Evolutionary conservation across 2,329 filamentous ascomycete species (phyloP).

Genomic region (Penicillium hesseltinei): DNA sequence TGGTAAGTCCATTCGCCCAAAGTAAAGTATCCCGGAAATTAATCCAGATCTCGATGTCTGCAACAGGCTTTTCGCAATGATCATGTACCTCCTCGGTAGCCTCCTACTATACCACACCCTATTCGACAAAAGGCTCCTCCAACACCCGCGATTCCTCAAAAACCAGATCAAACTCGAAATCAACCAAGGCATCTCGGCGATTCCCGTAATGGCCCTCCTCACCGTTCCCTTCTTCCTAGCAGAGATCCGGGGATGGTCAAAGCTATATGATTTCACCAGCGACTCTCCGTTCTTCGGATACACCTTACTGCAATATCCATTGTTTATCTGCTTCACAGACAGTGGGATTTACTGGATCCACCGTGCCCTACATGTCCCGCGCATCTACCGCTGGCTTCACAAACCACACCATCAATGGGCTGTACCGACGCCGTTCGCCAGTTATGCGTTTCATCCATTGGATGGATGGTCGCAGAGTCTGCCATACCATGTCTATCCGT

Average conservation of each 20-base stretch:
- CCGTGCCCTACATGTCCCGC: constrained; percentile 74
- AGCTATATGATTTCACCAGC: constrained; percentile 73
- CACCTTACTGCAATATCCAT: constrained; percentile 75
- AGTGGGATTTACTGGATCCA: constrained; percentile 89
- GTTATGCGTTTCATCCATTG: constrained; percentile 89
- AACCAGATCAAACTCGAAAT: constrained; percentile 88
- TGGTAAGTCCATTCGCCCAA: constrained; percentile 17
- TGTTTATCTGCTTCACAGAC: constrained; percentile 86
- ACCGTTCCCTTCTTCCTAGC: constrained; percentile 77
- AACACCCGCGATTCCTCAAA: constrained; percentile 89
- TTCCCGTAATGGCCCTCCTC: constrained; percentile 78
- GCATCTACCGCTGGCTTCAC: constrained; percentile 75
- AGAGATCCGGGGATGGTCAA: constrained; percentile 80
- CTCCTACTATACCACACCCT: constrained; percentile 79
- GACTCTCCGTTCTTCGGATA: constrained; percentile 76
- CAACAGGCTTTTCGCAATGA: constrained; percentile 73
- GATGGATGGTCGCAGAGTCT: constrained; percentile 85
- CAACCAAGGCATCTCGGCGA: constrained; percentile 66
- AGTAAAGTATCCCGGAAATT: background rate
- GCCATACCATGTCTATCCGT: constrained; percentile 89
- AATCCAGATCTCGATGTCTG: background rate
- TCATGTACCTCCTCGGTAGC: constrained; percentile 81
- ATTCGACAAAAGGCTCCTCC: constrained; percentile 83
- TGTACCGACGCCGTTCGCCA: constrained; percentile 90
- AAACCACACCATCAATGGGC: constrained; percentile 99